These are phyloP conservation scores for Asparagopsis taxiformis DNA, from an alignment of 31 red algal genomes.

Conservation along the genomic window DNA sequence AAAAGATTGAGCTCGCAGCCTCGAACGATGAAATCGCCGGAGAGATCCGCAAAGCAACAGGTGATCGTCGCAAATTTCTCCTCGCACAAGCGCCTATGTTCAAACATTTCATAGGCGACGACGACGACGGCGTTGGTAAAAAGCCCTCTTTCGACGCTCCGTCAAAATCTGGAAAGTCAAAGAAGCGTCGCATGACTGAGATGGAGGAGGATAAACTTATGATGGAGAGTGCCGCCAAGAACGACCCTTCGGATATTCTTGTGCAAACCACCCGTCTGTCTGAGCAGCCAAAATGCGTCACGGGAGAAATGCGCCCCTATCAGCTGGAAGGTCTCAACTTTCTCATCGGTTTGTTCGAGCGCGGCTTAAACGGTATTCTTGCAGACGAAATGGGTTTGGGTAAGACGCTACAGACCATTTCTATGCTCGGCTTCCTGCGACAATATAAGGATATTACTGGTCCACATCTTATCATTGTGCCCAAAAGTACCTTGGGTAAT, in stretches of 20 bases:
- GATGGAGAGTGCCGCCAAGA: conserved; percentile 77
- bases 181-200: conserved; percentile 94
- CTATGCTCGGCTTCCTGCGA: conserved; percentile 88
- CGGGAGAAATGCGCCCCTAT: conserved; percentile 89
- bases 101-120: conserved; percentile 85
- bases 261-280: conserved; percentile 81
- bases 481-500: conserved; percentile 97
- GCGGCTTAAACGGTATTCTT: conserved; percentile 98
- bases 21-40: conserved; percentile 48
- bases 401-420: conserved; percentile 98
- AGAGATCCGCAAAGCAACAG: conserved; percentile 58
- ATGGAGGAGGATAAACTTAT: conserved; percentile 97
- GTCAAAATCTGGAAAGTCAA: conserved; percentile 21
- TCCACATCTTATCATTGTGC: conserved; percentile 98
- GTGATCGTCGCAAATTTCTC: conserved; percentile 82
- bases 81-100: conserved; percentile 95
- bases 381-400: conserved; percentile 99
- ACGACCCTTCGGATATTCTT: conserved; percentile 52
- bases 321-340: conserved; percentile 99
- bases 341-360: conserved; percentile 89
- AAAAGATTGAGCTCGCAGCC: conserved; percentile 5
- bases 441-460: conserved; percentile 90
- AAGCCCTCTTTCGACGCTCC: background rate
- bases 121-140: conserved; percentile 15
- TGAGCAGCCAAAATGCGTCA: conserved; percentile 85